phyloP scores from a whole-genome alignment of 139 green algal species.

The Auxenochlorella pyrenoidosa region DNA sequence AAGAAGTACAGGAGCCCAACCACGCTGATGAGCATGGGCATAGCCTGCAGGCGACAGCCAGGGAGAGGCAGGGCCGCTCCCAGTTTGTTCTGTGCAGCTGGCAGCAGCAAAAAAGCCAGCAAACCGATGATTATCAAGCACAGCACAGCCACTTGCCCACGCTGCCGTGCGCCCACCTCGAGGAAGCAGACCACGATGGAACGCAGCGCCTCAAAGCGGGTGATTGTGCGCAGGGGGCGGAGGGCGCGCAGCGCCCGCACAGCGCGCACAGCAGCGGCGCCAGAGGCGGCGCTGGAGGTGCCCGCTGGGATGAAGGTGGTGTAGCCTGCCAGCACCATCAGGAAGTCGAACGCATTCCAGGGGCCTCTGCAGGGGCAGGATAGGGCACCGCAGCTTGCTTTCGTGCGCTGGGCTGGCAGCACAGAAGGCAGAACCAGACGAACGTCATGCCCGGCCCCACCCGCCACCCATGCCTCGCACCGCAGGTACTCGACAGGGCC shows the following conservation, averaged over 20 bases:
- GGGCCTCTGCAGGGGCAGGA: background rate
- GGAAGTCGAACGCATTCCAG: slow-evolving; percentile 80
- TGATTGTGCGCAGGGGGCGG: slow-evolving; percentile 85
- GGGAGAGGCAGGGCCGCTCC: no score
- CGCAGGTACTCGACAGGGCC: slow-evolving; percentile 61
- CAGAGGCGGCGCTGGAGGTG: background rate
- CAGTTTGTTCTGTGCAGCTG: no score
- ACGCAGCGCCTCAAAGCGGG: slow-evolving; percentile 73
- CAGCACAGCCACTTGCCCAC: no score
- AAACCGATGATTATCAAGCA: no score
- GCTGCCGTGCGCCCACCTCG: slow-evolving; percentile 62
- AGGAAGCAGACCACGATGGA: slow-evolving; percentile 81
- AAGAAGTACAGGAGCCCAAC: slow-evolving; percentile 75
- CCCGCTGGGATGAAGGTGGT: slow-evolving; percentile 64
- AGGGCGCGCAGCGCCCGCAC: slow-evolving; percentile 79
- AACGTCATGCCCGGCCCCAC: no score
- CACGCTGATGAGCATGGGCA: slow-evolving; percentile 75
- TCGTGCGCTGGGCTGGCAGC: no score
- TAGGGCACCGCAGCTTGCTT: no score
- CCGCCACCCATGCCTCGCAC: background rate
- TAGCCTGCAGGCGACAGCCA: slow-evolving; percentile 49
- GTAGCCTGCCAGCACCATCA: slow-evolving; percentile 77
- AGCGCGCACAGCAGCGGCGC: slow-evolving; percentile 35
- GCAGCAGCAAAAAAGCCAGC: no score
- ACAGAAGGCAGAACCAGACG: no score